Evolutionary conservation across 2,329 filamentous ascomycete species (phyloP), one percentile per base, ranked within the genome.

Genomic region (Emergomyces orientalis): DNA sequence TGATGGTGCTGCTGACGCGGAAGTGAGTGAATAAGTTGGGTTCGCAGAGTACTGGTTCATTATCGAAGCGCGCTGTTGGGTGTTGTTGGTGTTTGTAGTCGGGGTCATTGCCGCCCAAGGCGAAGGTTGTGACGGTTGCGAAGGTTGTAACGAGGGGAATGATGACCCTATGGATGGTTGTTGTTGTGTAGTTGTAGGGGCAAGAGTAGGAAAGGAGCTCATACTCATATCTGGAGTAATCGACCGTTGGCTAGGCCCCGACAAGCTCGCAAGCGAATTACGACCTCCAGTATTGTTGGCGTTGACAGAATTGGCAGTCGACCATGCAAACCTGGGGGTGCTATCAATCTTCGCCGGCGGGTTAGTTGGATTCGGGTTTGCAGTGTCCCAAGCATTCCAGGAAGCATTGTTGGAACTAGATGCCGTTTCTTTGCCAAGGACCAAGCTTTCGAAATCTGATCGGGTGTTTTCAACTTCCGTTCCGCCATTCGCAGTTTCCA

Each of bases 381-480:
- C 72, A 64, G 70, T 69, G 65, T 68, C 73, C 68, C 72, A 67
- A 17, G 63, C 68, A 59, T 70, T 71, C 73, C 73, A 76, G 19
- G 70, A 65, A 62, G 73, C 70, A 61, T 73, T 72, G 32, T 70
- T 71, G 59, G 65, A 68, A 62, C 68, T 71, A n/a, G 71, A 75
- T 34, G 71, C 76, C 56, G 81, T 65, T 5, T 66, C 78, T 62
- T 84, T 85, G 9, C 93, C 93, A 70, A 95, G 91, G 60, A 99
- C 92, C 2, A 99, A 84, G 1, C 85, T 85, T 73, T 96, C 92
- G 71, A 97, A 99, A 71, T 95, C 91, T 63, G 88, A 84, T 58
- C 88, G 82, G 32, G 70, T 68, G 14, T 78, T 81, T n/a, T 79
- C 79, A n/a, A 75, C 82, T 2, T 79, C 81, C 3, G 82, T 80